Base-by-base conservation (phyloP, 2,329 filamentous ascomycete species). In the Xylariales sp. region DNA sequence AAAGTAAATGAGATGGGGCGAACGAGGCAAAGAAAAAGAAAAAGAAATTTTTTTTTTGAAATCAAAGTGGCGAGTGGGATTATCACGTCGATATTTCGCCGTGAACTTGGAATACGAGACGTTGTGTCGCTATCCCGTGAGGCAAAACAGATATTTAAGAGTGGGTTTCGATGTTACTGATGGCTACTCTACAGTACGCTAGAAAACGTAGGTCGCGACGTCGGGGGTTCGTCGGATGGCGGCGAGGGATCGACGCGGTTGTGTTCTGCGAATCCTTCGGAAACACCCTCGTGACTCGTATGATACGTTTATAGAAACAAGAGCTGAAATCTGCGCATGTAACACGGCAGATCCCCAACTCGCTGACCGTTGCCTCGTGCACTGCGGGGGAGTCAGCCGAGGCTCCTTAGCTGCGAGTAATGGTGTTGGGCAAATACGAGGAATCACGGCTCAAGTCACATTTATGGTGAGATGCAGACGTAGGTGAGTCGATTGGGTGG, bases 271-370 rank as follows among this genome's bases (percentile, higher is more conserved):
- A 34, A 55, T 65, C 65, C 62, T 65, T 62, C 54, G 56, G 57
- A 70, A 58, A 64, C 45, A 32, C 14, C 46, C 65, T 61, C 65
- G 58, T 68, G 59, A 68, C 58, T 45, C 48, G 54, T 28, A 43
- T 68, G 62, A 68, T 61, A 65, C 68, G n/a, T 57, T 49, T 64
- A 65, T 64, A 58, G 68, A 68, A 68, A 68, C 57, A 57, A 49
- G 18, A 55, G 60, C 62, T 67, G 64, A 63, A 46, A 36, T 5
- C 7, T 55, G 10, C 16, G 34, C 43, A 62, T 64, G 64, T 67
- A 64, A 67, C 65, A 32, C 54, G 43, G 43, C 30, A 12, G 18
- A 36, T 10, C 5, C 45, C 16, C 34, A 9, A 36, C 28, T 50
- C 30, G 34, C 36, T 28, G 58, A 52, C 28, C 50, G 46, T 32